Evolutionary conservation across 805 yeast species (phyloP).

Genomic region (Cyberlindnera japonica): DNA sequence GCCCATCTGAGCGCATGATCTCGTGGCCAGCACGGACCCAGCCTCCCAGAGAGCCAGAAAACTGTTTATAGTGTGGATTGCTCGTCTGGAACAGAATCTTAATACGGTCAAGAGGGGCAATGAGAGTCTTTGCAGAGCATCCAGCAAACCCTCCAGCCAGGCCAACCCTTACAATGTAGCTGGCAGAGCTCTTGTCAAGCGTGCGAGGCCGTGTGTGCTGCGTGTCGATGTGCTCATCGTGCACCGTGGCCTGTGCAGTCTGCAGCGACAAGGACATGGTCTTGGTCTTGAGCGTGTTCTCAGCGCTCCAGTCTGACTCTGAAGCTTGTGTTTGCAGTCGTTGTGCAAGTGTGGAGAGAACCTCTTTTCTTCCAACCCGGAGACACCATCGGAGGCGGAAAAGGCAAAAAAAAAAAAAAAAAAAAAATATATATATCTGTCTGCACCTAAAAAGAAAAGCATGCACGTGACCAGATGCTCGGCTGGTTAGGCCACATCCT

Average conservation of each 20-base stretch:
- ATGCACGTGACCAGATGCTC: too few relatives aligned
- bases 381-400: too few relatives aligned
- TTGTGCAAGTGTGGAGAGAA: too few relatives aligned
- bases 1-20: slow-evolving; percentile 68
- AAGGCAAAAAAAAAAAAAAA: too few relatives aligned
- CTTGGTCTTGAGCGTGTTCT: too few relatives aligned
- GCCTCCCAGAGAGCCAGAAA: slow-evolving; percentile 77
- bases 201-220: slow-evolving; percentile 2
- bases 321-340: too few relatives aligned
- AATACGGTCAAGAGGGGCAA: slow-evolving; percentile 94
- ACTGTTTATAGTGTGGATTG: slow-evolving; percentile 80
- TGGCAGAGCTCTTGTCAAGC: slow-evolving; percentile 65
- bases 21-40: slow-evolving; percentile 65
- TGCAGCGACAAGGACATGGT: slow-evolving; percentile 2
- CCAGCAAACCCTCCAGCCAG: slow-evolving; percentile 96
- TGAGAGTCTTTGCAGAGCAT: slow-evolving; percentile 89
- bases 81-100: slow-evolving; percentile 94
- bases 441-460: too few relatives aligned
- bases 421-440: too few relatives aligned
- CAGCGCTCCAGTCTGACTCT: too few relatives aligned
- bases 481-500: too few relatives aligned
- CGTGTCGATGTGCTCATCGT: not conserved
- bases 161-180: slow-evolving; percentile 80
- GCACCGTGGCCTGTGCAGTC: not conserved
- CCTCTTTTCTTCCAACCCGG: too few relatives aligned